Percentiles rank a stretch among this genome's conserved stretches.
Evolutionary conservation across 768 basidiomycete species (phyloP).

Genomic region (Lactarius indigo): DNA sequence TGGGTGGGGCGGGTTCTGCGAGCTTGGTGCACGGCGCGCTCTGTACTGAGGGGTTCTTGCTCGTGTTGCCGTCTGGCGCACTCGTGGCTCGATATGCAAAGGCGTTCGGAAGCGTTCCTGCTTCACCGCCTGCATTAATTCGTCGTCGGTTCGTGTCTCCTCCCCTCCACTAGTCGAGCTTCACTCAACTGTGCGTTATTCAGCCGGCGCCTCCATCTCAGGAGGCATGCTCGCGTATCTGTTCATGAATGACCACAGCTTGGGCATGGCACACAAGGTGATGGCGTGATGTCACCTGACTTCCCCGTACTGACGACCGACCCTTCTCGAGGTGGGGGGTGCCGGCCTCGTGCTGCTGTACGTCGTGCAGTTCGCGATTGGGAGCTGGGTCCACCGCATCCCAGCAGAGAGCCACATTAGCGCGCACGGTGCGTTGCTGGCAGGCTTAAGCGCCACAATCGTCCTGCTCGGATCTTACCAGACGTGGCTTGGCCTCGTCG

Average conservation of each 20-base stretch:
- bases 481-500: constrained; percentile 10
- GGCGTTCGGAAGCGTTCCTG: constrained; percentile 43
- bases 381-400: constrained; percentile 2
- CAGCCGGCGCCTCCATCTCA: constrained; percentile 7
- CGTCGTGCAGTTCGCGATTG: constrained; percentile 4
- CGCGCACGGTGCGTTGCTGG: not conserved
- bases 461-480: constrained; percentile 5
- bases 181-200: not conserved
- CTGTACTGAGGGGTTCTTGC: constrained; percentile 49
- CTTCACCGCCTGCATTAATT: constrained; percentile 41
- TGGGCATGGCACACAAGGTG: constrained; percentile 6
- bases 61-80: constrained; percentile 58
- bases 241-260: constrained; percentile 1
- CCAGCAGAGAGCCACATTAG: not conserved
- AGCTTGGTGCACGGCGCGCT: constrained; percentile 53
- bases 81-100: constrained; percentile 52
- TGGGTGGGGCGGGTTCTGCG: constrained; percentile 22
- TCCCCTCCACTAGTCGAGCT: not conserved
- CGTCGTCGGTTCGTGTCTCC: constrained; percentile 2
- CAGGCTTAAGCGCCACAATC: not conserved
- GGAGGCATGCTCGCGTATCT: constrained; percentile 16
- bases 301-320: too few species aligned
- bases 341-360: not conserved
- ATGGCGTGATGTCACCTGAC: not conserved
- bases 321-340: constrained; percentile 4